Base-by-base conservation (phyloP, 1,284 basidiomycete genomes). In the Malassezia nana region DNA sequence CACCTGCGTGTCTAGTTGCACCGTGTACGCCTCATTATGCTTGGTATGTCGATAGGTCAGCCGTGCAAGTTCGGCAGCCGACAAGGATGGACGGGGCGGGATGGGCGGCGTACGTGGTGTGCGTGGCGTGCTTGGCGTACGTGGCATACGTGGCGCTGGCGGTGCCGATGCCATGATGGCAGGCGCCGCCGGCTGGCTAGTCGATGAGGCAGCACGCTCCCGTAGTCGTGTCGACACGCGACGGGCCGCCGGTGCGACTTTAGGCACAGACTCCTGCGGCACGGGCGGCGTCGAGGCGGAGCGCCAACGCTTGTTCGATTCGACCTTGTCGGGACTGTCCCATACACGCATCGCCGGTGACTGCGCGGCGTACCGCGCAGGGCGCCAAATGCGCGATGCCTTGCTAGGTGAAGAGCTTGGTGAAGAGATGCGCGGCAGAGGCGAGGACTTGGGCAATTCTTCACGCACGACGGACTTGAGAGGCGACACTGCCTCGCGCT, bases 271-370 rank as follows among this genome's bases (percentile, higher is more conserved):
- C 28, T 28, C 28, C 8, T 3, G 9, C 18, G n/a, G n/a, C n/a
- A n/a, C n/a, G n/a, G n/a, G n/a, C n/a, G n/a, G n/a, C n/a, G n/a
- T n/a, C n/a, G n/a, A 15, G 6, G 42, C 24, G 18, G 25, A 5
- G 25, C 28, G 42, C 18, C 16, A 8, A 31, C 18, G 42, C 28
- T 25, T 29, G 12, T 29, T 7, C 28, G 24, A 41, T 7, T 38
- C 28, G 8, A 24, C 29, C 46, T 28, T 49, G 39, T 39, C 49
- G 1, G 49, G 47, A 26, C 35, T 50, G 28, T 56, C 54, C 48
- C 54, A 51, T 12, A 56, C 54, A 29, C 54, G 54, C 18, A 31
- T 39, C 15, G 54, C 54, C 22, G 54, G 54, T 1, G 44, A 48
- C 12, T 30, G 30, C n/a, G 20, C 42, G 7, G 49, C 29, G 25